Percentiles rank a stretch among this genome's conserved stretches.
Evolutionary conservation across 2,329 filamentous ascomycete species (phyloP).

Genomic region (Aspergillus vadensis): DNA sequence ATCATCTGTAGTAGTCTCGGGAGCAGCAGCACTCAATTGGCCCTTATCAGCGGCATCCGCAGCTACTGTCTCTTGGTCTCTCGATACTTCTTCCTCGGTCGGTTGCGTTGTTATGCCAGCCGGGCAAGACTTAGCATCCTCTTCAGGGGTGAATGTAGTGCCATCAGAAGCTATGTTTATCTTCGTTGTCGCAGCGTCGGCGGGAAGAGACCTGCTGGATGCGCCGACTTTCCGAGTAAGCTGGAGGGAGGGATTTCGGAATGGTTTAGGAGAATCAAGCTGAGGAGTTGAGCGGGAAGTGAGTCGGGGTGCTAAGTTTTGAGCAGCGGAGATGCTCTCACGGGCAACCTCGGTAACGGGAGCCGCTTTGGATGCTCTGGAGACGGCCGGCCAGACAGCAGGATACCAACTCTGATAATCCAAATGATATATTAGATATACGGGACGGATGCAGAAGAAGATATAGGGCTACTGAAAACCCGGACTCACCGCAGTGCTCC

Average conservation of each 20-base stretch:
- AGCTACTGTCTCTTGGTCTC: conserved; percentile 15
- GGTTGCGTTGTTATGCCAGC: conserved; percentile 13
- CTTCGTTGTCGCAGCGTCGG: conserved; percentile 47
- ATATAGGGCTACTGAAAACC: not conserved
- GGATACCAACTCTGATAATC: conserved; percentile 46
- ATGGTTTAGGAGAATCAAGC: conserved; percentile 28
- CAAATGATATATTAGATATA: conserved; percentile 15
- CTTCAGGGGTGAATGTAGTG: conserved; percentile 34
- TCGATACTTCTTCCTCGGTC: conserved; percentile 23
- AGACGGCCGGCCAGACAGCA: conserved; percentile 46
- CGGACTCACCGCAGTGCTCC: conserved; percentile 33
- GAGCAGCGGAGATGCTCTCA: conserved; percentile 51
- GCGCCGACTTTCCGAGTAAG: conserved; percentile 44
- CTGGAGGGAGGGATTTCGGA: conserved; percentile 42
- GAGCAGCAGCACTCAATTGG: conserved; percentile 17
- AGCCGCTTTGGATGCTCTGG: conserved; percentile 47
- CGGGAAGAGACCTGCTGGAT: conserved; percentile 49
- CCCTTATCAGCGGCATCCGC: conserved; percentile 22
- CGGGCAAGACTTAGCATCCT: conserved; percentile 23
- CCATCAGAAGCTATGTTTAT: conserved; percentile 49
- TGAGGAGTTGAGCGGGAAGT: conserved; percentile 35
- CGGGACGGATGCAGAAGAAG: not conserved
- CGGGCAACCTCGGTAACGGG: conserved; percentile 53
- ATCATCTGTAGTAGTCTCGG: conserved; percentile 18
- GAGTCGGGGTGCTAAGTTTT: conserved; percentile 39